Evolutionary conservation across 257 asterid genomes (phyloP), one percentile per base, ranked within the genome.

Genomic region (Penstemon eatonii): DNA sequence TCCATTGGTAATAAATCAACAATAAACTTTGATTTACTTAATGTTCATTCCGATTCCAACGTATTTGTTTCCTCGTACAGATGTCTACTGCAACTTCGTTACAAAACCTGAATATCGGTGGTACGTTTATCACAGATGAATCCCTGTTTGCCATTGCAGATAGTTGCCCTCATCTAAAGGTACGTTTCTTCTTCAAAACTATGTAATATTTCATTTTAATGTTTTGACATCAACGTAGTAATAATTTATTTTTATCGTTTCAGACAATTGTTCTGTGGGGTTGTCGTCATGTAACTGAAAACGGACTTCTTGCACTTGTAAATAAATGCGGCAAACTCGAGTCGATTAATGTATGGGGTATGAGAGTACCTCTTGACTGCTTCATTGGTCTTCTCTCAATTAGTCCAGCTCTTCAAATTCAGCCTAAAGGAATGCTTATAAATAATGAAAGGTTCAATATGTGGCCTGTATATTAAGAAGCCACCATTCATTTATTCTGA

Each of bases 211-310:
- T 60, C 49, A 13, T 36, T 58, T 39, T 44, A 38, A 15, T 18
- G 59, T 53, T 25, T 33, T 3, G 38, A 38, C 43, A n/a, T 40
- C 42, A 8, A 72, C 63, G 0, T 25, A 43, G 5, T 49, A 1
- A 3, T 10, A 3, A 44, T 57, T 57, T 66, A 36, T 40, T 25
- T 25, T 60, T 41, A 49, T 77, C 57, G 2, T 25, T 25, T 25
- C 92, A 93, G 99, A 81, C 77, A n/a, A 78, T 88, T 47, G 85
- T 84, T 44, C 72, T 93, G 66, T 93, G 99, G 97, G 94, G 96
- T 49, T 93, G 99, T 76, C 86, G 95, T 3, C 96, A 84, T 77
- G 95, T 90, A 25, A 87, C 94, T 4, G 95, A 83, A 77, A 72
- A 82, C 5, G 97, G 99, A 65, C 97, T 93, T 19, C 63, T 88